Evolutionary conservation across 371 early-diverging fungal genomes (phyloP).

Genomic region (Catenaria anguillulae): DNA sequence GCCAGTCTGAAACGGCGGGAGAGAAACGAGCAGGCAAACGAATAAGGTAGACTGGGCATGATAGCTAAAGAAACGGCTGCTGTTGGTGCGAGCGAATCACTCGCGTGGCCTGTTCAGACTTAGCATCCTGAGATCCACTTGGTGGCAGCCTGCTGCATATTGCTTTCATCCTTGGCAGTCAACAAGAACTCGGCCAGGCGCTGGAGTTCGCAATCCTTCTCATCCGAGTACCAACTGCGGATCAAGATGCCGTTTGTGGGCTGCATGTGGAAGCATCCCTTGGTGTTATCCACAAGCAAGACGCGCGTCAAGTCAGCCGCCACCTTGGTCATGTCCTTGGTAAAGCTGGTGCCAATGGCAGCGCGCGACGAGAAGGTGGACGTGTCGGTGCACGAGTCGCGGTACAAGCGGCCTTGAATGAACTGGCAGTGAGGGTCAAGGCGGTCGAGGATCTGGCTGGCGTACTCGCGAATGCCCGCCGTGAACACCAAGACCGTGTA

Average conservation of each 20-base stretch:
- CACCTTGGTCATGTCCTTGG: conserved; percentile 1
- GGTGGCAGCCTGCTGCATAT: no score
- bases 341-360: neutral
- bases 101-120: no score
- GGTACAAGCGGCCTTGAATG: neutral
- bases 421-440: neutral
- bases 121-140: no score
- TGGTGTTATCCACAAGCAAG: conserved; percentile 2
- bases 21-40: no score
- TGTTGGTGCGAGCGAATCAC: no score
- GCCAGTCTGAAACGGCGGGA: no score
- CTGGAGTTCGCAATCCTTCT: neutral
- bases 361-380: neutral
- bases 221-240: conserved; percentile 1
- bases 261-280: neutral
- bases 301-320: neutral
- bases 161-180: neutral
- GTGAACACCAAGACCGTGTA: conserved; percentile 4
- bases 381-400: conserved; percentile 2
- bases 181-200: conserved; percentile 1
- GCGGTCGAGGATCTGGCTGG: conserved; percentile 4
- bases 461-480: conserved; percentile 6
- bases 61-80: no score
- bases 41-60: no score
- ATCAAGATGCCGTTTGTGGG: neutral